These are phyloP conservation scores for Hypoxylon sp. DNA, from an alignment of 2,329 filamentous ascomycete genomes.

Conservation along the genomic window DNA sequence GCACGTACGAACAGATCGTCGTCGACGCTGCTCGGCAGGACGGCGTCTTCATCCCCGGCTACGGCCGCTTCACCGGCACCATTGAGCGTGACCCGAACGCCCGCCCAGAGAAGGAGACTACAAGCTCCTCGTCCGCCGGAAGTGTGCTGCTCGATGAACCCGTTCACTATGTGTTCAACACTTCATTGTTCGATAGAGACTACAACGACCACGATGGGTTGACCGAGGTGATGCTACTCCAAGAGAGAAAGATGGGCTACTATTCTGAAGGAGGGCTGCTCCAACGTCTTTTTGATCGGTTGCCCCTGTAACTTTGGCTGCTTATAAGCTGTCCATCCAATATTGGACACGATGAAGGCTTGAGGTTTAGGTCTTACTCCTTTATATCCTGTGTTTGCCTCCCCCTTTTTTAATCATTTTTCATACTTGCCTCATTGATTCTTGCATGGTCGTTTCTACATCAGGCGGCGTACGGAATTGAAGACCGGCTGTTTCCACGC, in stretches of 20 bases:
- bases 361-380: neutral
- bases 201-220: constrained; percentile 11
- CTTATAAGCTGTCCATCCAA: neutral
- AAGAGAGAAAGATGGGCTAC: too few relatives aligned
- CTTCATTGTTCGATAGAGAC: constrained; percentile 13
- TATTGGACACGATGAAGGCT: neutral
- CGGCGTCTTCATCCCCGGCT: constrained; percentile 56
- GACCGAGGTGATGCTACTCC: neutral
- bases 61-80: constrained; percentile 59
- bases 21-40: constrained; percentile 56
- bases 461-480: constrained; percentile 8
- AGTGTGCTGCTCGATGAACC: neutral
- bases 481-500: neutral
- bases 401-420: neutral
- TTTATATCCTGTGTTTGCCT: neutral
- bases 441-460: constrained; percentile 5
- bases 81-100: constrained; percentile 40
- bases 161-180: constrained; percentile 2
- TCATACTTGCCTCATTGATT: neutral
- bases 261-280: too few relatives aligned
- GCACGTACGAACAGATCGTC: constrained; percentile 53
- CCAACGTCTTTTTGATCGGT: too few relatives aligned
- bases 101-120: neutral
- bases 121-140: neutral
- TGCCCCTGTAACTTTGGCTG: neutral